Evolutionary conservation across 768 basidiomycete species (phyloP), one percentile per base, ranked within the genome.

Genomic region (Solioccasus polychromus): DNA sequence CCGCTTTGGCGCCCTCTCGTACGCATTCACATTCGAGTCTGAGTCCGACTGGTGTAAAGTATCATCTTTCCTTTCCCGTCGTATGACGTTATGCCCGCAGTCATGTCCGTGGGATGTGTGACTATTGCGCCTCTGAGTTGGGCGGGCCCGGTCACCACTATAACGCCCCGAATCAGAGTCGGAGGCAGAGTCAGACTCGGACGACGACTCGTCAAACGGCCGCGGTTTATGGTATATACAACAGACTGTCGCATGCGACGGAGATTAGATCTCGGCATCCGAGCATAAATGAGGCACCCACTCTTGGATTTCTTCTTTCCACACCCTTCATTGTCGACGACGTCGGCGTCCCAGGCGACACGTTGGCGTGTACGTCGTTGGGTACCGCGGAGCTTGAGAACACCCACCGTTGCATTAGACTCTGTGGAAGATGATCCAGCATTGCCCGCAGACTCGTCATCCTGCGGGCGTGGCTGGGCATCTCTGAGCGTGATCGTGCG

Each of bases 261-360:
- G n/a, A n/a, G n/a, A n/a, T n/a, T n/a, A n/a, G n/a, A n/a, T n/a
- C n/a, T n/a, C n/a, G n/a, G n/a, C n/a, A n/a, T n/a, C n/a, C n/a
- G n/a, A n/a, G n/a, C 25, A 36, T 12, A 1, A 14, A 23, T 5
- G 23, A 12, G 7, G 20, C 3, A 78, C 87, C 51, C 54, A 95
- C 94, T 92, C 71, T 97, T 97, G 23, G 91, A 92, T 52, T 87
- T 90, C 68, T 96, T 95, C 75, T 78, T 83, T 7, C 90, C 91
- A 48, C 83, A 77, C 0, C 84, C 83, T 58, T 97, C 94, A 59
- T 97, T 96, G 63, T 97, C 94, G 3, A 95, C 76, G 4, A 90
- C 88, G 44, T 82, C 85, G 15, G 91, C 86, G 18, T 69, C 77
- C 94, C 94, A 96, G 1, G 77, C 82, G 0, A 97, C 94, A 20